Evolutionary conservation across 352 stramenopile species (phyloP).

Genomic region (Globisporangium cylindrosporum): DNA sequence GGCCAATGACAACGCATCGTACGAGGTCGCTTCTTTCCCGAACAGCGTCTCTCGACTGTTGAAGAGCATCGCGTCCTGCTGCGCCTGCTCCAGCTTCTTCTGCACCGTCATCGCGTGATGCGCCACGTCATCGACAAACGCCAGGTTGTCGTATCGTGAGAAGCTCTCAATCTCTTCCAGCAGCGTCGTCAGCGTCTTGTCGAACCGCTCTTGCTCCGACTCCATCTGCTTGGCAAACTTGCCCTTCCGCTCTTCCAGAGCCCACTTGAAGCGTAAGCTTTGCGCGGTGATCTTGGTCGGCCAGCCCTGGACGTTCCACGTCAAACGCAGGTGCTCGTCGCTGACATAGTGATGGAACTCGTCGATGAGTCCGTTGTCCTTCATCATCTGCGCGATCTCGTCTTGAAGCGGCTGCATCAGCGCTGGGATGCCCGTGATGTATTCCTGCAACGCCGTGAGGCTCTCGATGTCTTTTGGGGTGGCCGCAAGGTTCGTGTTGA

Average conservation of each 20-base stretch:
- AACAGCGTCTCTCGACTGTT: conserved; percentile 93
- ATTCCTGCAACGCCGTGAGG: conserved; percentile 86
- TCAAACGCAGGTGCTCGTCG: conserved; percentile 83
- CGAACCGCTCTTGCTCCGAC: conserved; percentile 91
- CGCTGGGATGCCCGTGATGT: conserved; percentile 71
- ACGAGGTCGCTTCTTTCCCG: conserved; percentile 86
- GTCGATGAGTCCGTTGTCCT: conserved; percentile 78
- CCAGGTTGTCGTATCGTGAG: conserved; percentile 83
- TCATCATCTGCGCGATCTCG: conserved; percentile 79
- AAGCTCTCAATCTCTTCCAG: conserved; percentile 90
- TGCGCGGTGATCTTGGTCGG: conserved; percentile 87
- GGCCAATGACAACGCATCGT: conserved; percentile 78
- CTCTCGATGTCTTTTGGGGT: conserved; percentile 91
- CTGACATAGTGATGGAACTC: conserved; percentile 81
- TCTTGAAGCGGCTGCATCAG: conserved; percentile 74
- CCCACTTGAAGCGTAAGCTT: conserved; percentile 69
- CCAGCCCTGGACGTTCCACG: conserved; percentile 89
- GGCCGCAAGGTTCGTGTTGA: conserved; percentile 76
- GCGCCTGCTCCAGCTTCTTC: conserved; percentile 84
- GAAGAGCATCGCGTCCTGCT: conserved; percentile 90
- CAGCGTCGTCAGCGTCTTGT: conserved; percentile 77
- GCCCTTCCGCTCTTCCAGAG: conserved; percentile 77
- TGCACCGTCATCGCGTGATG: conserved; percentile 86
- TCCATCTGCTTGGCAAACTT: conserved; percentile 93
- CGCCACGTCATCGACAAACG: conserved; percentile 85